Base-by-base conservation (phyloP, 345 rosid genomes). In the Populus nigra region DNA sequence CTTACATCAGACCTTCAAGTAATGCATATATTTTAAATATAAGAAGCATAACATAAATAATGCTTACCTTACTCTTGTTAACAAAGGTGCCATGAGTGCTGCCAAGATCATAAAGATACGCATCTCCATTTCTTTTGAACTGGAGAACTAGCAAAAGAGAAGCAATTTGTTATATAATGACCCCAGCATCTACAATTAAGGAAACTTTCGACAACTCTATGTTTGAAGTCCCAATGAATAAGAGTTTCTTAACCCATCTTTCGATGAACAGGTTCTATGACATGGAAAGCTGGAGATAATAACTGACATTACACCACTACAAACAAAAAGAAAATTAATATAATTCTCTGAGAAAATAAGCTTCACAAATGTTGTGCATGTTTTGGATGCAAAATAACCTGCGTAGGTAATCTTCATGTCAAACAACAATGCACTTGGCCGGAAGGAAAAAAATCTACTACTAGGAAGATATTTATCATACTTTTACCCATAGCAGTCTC, bases 51-150 rank as follows among this genome's bases (percentile, higher is more conserved):
- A 11, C 33, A 5, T 38, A 20, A 68, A 43, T 71, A 47, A 49
- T 33, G 43, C 22, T 36, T 72, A 96, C 97, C 98, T 88, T 90
- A 65, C 43, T 83, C 88, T 92, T 96, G 88, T 96, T 93, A 72
- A 92, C 65, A 36, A 74, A 88, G 27, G 97, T 89, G 70, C 98
- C 97, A 80, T 96, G 99, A 17, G 94, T 91, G 78, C 98, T 93
- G 45, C 91, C 96, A 47, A 90, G 88, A 83, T 93, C 99, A 65
- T 89, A 96, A 47, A 96, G 77, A 78, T 88, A 96, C 0, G 99
- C 97, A 65, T 78, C 89, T 69, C 99, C 98, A 41, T 82, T 89
- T 77, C 88, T 87, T 71, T 91, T 96, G 83, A 91, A 94, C 87
- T 96, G 98, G 81, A 96, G 86, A 84, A 92, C 99, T 96, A 78